Conservation (phyloP, 1,139 yeast species). For the Lodderomyces orthopsilosis region DNA sequence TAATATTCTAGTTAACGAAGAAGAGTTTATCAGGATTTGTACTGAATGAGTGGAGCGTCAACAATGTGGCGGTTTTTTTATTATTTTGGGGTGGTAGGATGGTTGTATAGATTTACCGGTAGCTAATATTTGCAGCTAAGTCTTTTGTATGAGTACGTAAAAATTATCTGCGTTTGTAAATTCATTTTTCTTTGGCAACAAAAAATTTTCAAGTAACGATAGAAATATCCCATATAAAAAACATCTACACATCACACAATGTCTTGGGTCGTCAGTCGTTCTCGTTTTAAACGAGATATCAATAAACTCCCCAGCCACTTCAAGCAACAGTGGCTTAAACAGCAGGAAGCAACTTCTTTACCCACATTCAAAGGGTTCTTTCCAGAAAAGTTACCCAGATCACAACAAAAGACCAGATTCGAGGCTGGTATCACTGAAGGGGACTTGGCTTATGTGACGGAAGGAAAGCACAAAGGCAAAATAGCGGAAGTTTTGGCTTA, state of each 20-base stretch:
- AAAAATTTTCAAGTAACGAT: neutral
- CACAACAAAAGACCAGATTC: constrained; percentile 27
- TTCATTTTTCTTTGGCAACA: neutral
- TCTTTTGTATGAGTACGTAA: too few species aligned
- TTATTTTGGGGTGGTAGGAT: too few species aligned
- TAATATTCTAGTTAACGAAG: constrained; percentile 61
- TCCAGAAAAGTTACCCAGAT: constrained; percentile 21
- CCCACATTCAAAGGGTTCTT: constrained; percentile 35
- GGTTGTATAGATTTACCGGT: neutral
- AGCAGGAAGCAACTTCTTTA: constrained; percentile 27
- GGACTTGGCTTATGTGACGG: constrained; percentile 50
- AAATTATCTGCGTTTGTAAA: too few species aligned
- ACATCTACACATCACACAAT: constrained; percentile 14
- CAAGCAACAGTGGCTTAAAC: constrained; percentile 26
- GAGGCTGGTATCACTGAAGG: constrained; percentile 40
- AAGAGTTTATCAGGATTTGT: constrained; percentile 89
- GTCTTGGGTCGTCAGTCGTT: constrained; percentile 39
- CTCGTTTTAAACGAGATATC: constrained; percentile 38
- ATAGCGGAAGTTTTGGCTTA: constrained; percentile 51
- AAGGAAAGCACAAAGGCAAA: constrained; percentile 71
- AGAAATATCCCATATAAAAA: neutral
- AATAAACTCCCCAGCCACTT: constrained; percentile 31
- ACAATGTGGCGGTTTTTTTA: neutral
- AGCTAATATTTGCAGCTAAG: too few species aligned
- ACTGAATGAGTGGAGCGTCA: constrained; percentile 46